These are phyloP conservation scores for Tephrocybe rancida DNA, from an alignment of 768 basidiomycete species.

Conservation along the genomic window DNA sequence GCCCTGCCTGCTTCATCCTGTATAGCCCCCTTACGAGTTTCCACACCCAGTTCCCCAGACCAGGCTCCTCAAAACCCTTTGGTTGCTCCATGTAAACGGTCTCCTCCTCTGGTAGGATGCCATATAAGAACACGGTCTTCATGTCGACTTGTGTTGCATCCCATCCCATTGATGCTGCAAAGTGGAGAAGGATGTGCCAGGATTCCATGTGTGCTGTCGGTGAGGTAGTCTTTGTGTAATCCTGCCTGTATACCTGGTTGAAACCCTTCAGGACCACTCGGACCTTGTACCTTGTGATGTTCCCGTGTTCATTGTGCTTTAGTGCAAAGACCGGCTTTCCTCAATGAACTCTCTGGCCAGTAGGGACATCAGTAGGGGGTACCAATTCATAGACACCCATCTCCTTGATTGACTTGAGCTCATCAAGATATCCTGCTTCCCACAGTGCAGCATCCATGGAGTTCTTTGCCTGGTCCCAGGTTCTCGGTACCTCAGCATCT, in stretches of 20 bases:
- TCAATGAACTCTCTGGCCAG: conserved; percentile 25
- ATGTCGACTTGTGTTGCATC: not conserved
- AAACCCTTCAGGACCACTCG: conserved; percentile 43
- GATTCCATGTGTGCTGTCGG: too few relatives aligned
- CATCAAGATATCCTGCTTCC: conserved; percentile 17
- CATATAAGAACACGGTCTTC: not conserved
- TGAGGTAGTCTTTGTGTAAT: too few relatives aligned
- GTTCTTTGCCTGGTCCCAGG: too few relatives aligned
- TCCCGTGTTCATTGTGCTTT: conserved; percentile 33
- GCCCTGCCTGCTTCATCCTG: too few relatives aligned
- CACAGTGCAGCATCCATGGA: conserved; percentile 12
- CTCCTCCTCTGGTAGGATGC: not conserved
- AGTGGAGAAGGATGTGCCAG: not conserved
- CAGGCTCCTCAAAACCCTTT: not conserved
- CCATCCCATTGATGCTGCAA: not conserved
- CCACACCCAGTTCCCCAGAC: not conserved
- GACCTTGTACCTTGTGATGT: conserved; percentile 25
- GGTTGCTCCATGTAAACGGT: conserved; percentile 6
- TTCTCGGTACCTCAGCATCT: too few relatives aligned
- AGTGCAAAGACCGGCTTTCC: conserved; percentile 18
- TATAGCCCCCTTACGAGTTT: too few relatives aligned
- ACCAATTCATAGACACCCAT: conserved; percentile 30
- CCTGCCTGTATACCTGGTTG: conserved; percentile 26
- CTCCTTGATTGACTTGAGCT: conserved; percentile 25
- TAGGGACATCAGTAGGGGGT: conserved; percentile 14